phyloP scores from a whole-genome alignment of 2,329 filamentous ascomycete species.

The Talaromyces verruculosus region DNA sequence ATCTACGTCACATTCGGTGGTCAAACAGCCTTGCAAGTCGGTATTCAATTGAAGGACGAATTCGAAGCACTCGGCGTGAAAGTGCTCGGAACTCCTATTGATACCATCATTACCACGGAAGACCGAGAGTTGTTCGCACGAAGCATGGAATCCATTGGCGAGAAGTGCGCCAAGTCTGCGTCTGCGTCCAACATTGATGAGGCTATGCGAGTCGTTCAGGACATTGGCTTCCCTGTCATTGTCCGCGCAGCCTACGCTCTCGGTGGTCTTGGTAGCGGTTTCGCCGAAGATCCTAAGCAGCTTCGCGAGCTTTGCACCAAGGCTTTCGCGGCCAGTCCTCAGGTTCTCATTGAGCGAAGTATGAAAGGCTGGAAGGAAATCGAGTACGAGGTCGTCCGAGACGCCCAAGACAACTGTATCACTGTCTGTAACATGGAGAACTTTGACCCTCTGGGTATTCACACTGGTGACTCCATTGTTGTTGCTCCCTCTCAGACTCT shows the following conservation, averaged over 20 bases:
- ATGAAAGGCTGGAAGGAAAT: conserved; percentile 99
- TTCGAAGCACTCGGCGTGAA: conserved; percentile 89
- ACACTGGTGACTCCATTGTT: conserved; percentile 97
- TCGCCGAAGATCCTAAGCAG: conserved; percentile 83
- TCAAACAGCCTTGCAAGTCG: conserved; percentile 93
- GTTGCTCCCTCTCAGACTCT: conserved; percentile 96
- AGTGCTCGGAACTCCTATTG: conserved; percentile 92
- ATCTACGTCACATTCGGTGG: conserved; percentile 98
- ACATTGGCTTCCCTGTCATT: conserved; percentile 95
- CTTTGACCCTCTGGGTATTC: conserved; percentile 96
- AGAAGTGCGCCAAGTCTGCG: conserved; percentile 96
- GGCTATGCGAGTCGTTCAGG: conserved; percentile 80
- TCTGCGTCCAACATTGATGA: conserved; percentile 87
- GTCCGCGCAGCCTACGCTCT: conserved; percentile 94
- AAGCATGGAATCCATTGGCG: conserved; percentile 97
- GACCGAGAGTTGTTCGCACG: conserved; percentile 96
- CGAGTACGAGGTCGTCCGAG: conserved; percentile 96
- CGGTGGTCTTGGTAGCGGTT: conserved; percentile 91
- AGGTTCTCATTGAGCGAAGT: conserved; percentile 93
- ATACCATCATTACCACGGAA: conserved; percentile 98
- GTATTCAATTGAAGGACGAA: conserved; percentile 96
- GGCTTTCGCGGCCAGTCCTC: conserved; percentile 90
- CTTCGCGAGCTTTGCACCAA: conserved; percentile 87
- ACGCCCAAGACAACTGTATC: conserved; percentile 95
- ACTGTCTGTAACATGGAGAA: conserved; percentile 99